Conservation (phyloP, 1,139 yeast species). For the Blastobotrys arbuscula region DNA sequence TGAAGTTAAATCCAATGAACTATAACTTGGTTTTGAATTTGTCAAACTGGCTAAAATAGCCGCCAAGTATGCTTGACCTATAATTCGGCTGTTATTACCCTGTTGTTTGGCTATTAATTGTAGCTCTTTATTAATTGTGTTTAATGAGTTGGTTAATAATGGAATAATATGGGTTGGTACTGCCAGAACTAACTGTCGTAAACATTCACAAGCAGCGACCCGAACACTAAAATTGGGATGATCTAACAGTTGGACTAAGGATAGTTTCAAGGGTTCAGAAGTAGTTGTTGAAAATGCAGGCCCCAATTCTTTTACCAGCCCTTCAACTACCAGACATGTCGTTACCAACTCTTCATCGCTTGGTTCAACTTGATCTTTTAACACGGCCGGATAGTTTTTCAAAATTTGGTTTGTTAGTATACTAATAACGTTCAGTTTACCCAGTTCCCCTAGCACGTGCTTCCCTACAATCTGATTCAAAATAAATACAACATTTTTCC, state of each 20-base stretch:
- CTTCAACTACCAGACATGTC: constrained; percentile 26
- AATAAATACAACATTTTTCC: constrained; percentile 28
- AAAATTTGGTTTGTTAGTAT: constrained; percentile 28
- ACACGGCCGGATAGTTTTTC: constrained; percentile 25
- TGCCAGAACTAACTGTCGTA: constrained; percentile 21
- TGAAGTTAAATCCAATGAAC: constrained; percentile 33
- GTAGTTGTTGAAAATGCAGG: constrained; percentile 30
- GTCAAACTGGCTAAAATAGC: constrained; percentile 29
- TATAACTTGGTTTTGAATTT: constrained; percentile 29
- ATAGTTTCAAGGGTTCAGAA: constrained; percentile 21
- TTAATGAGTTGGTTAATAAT: constrained; percentile 24
- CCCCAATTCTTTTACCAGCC: constrained; percentile 29
- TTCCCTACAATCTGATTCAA: constrained; percentile 28
- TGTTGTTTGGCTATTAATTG: constrained; percentile 23
- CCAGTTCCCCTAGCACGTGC: constrained; percentile 32
- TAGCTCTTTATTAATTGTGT: constrained; percentile 26
- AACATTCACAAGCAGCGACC: constrained; percentile 21
- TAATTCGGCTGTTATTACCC: constrained; percentile 18
- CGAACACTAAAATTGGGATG: constrained; percentile 21
- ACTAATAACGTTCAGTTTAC: constrained; percentile 30
- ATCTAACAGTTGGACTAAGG: constrained; percentile 18
- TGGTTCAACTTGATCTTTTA: constrained; percentile 24
- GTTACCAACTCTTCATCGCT: constrained; percentile 26
- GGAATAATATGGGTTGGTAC: constrained; percentile 29
- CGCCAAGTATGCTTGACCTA: constrained; percentile 31